Conservation (phyloP, 2,329 filamentous ascomycete species). For the Onygena corvina region DNA sequence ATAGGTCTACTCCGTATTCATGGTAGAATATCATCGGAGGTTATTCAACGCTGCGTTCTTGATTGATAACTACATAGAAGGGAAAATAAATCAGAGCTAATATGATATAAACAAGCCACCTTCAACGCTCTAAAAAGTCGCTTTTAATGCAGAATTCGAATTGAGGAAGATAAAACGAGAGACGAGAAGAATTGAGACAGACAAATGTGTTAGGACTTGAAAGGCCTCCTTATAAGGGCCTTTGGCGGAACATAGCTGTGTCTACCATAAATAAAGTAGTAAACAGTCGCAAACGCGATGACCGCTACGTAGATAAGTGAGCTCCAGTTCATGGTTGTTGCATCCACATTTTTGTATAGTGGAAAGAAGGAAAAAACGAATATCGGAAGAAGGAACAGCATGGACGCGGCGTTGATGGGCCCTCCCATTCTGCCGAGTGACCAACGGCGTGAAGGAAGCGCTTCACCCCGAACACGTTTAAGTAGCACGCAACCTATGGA, state of each 20-base stretch:
- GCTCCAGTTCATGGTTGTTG: constrained; percentile 39
- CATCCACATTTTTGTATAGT: constrained; percentile 22
- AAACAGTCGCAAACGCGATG: constrained; percentile 33
- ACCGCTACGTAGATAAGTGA: constrained; percentile 36
- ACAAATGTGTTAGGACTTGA: not conserved
- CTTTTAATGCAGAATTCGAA: not conserved
- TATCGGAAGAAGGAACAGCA: constrained; percentile 30
- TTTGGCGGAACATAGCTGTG: constrained; percentile 33
- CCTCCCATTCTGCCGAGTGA: constrained; percentile 36
- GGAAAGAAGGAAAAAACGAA: constrained; percentile 39
- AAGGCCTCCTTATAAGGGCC: constrained; percentile 24
- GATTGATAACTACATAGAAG: not conserved
- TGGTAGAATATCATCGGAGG: too few relatives aligned
- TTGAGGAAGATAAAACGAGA: not conserved
- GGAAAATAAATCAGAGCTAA: not conserved
- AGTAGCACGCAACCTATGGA: constrained; percentile 37
- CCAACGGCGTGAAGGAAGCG: constrained; percentile 35
- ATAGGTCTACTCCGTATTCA: too few relatives aligned
- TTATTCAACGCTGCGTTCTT: too few relatives aligned
- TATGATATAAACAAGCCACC: constrained; percentile 1
- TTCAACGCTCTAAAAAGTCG: not conserved
- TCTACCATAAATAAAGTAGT: constrained; percentile 33
- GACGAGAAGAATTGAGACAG: not conserved
- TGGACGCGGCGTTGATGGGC: constrained; percentile 32
- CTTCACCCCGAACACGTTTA: constrained; percentile 32